Base-by-base conservation (phyloP, 2,329 filamentous ascomycete genomes). In the Hymenoscyphus scutula region DNA sequence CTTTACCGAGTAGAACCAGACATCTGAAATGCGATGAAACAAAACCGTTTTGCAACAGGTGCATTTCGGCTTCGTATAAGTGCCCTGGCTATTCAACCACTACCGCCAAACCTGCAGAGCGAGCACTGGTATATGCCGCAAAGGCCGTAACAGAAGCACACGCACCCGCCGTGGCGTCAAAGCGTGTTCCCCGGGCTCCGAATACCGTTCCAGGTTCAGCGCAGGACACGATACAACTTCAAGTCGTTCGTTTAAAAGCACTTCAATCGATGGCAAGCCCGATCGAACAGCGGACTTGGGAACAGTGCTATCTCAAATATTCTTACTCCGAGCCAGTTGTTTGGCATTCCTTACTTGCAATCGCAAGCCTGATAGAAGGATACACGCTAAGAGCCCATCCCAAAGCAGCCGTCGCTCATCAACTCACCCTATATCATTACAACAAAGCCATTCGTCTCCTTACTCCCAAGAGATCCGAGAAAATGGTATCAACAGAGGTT, bases 11-110 rank as follows among this genome's bases (percentile, higher is more conserved):
- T 13, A 57, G 55, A 27, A n/a, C 32, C 15, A 34, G 55, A 15
- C 55, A 57, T 29, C 8, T 57, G 2, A 57, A 57, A 45, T 57
- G 55, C n/a, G 55, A 57, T 57, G 55, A 41, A 29, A 29, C 55
- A 45, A 57, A 41, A 17, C 55, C 55, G 19, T 57, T 25, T 27
- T 57, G 55, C 37, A 34, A 29, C 11, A 57, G 34, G 19, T 57
- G 55, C 27, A n/a, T 15, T 4, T 19, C 19, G 17, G 17, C 30
- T 38, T 34, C 30, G 2, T 27, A 38, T n/a, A 19, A 17, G 17
- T 57, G 55, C 7, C 55, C 55, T 41, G 32, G 55, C 10, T 57
- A 57, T 23, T 34, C 32, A 15, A 38, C 32, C 7, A 57, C 55
- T 3, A 41, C 23, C 19, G 55, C 29, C 29, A 34, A 17, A 17